These are phyloP conservation scores for Globisporangium recalcitrans DNA, from an alignment of 352 stramenopile genomes.

Conservation along the genomic window DNA sequence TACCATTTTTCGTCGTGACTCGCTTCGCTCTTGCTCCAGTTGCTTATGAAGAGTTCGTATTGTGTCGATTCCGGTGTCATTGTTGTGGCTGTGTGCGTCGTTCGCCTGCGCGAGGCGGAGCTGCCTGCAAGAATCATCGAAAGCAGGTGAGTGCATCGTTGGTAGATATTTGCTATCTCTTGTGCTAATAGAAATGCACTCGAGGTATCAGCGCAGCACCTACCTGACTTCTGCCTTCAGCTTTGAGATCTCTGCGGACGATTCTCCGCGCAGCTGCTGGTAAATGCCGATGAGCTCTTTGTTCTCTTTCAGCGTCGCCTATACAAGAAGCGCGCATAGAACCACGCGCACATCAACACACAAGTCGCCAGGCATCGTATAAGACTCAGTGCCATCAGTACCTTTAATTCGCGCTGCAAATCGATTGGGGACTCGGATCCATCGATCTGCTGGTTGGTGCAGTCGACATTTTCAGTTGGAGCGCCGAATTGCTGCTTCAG, in stretches of 20 bases:
- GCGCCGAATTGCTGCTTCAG: slow-evolving; percentile 47
- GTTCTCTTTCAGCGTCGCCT: slow-evolving; percentile 64
- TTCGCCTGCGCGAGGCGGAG: slow-evolving; percentile 2
- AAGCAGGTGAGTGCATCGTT: neutral
- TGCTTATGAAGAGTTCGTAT: slow-evolving; percentile 10
- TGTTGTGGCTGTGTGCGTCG: neutral
- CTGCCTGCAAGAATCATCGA: slow-evolving; percentile 1
- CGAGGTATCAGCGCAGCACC: neutral
- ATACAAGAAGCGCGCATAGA: neutral
- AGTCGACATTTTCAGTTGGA: slow-evolving; percentile 17
- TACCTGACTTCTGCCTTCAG: slow-evolving; percentile 59
- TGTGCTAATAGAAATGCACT: neutral
- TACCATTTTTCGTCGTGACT: slow-evolving; percentile 38
- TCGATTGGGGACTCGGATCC: slow-evolving; percentile 25
- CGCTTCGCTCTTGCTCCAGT: slow-evolving; percentile 30
- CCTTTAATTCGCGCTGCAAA: slow-evolving; percentile 45
- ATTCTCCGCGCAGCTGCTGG: slow-evolving; percentile 60
- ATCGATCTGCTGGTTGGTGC: slow-evolving; percentile 1
- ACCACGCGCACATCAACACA: neutral
- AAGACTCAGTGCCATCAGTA: neutral
- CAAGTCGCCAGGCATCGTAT: neutral
- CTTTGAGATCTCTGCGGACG: slow-evolving; percentile 35
- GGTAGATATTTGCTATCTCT: neutral
- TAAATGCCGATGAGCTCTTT: slow-evolving; percentile 74
- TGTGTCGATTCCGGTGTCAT: slow-evolving; percentile 1